Evolutionary conservation across 2,329 filamentous ascomycete genomes (phyloP), one percentile per base, ranked within the genome.

Genomic region (Neoarthrinium moseri): DNA sequence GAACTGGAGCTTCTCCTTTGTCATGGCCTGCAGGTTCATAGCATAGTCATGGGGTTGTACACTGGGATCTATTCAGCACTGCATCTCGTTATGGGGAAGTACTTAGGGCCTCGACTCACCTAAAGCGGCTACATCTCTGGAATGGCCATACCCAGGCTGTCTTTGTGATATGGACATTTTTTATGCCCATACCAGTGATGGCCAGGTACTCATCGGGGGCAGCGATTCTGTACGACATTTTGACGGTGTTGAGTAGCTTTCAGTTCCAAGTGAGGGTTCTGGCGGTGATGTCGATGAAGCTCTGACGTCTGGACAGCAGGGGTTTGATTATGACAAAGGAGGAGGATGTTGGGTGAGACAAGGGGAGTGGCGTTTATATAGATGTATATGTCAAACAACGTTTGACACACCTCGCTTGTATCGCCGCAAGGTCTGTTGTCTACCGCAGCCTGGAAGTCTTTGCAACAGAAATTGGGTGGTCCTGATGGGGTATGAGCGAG

Each of bases 21-120:
- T 95, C 89, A 95, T 95, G 46, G 89, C 89, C 62, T 91, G 87
- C 2, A 95, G 72, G 46, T 84, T 83, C 77, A 95, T 88, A 48
- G 80, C 81, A 67, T 94, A 92, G 67, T 95, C 89, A 60, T 89
- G 88, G 0, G 87, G 86, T 53, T 84, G 84, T 58, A 88, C 83
- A 51, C 74, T 80, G 49, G 72, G 68, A n/a, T 43, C 66, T 70
- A 21, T 10, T 35, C 13, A 61, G 13, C 24, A n/a, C 30, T 26
- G 38, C 15, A 34, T 26, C 8, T 39, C 12, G 22, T 22, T 6
- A 8, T 7, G 62, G 18, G 53, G 56, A 20, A 62, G 56, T 13
- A 15, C 21, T 13, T n/a, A 11, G 32, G 17, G 17, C 13, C 11
- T 7, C 18, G 35, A 6, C 27, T 33, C 11, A 43, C 40, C 40